Conservation (phyloP, 2,329 filamentous ascomycete species). For the Pyricularia sp. region DNA sequence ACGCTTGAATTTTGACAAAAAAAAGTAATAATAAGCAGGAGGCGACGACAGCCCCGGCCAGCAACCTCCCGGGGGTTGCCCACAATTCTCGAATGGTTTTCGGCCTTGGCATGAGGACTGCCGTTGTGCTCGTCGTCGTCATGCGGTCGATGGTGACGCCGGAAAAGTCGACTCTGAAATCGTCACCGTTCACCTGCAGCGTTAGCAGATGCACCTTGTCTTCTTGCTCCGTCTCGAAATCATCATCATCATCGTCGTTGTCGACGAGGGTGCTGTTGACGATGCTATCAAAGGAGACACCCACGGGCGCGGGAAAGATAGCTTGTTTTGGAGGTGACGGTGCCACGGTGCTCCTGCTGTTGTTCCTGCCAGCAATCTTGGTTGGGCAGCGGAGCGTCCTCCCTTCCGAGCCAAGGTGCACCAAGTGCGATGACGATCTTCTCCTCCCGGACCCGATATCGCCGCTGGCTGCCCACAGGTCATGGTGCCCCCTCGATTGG, state of each 20-base stretch:
- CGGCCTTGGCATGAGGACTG: not conserved
- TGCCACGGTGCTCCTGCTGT: not conserved
- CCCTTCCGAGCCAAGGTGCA: not conserved
- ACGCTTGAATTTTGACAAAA: not conserved
- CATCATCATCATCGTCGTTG: not conserved
- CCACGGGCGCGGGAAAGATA: not conserved
- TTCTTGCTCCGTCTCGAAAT: not conserved
- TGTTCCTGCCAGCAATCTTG: not conserved
- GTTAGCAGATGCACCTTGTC: not conserved
- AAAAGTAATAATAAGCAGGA: not conserved
- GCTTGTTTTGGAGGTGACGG: not conserved
- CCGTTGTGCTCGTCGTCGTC: not conserved
- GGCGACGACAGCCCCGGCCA: not conserved
- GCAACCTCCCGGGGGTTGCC: not conserved
- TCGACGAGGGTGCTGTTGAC: not conserved
- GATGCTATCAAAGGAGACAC: not conserved
- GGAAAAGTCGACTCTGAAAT: conserved; percentile 4
- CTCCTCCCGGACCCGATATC: not conserved
- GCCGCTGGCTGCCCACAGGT: not conserved
- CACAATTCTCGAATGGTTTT: not conserved
- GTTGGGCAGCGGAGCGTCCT: not conserved
- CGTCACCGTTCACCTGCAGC: not conserved
- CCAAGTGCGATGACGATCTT: not conserved
- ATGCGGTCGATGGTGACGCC: conserved; percentile 2
- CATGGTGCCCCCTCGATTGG: not conserved